Percentiles rank a stretch among this genome's conserved stretches.
These are phyloP conservation scores for Tritrichomonas musculus DNA, from an alignment of 208 protist species.

Conservation along the genomic window DNA sequence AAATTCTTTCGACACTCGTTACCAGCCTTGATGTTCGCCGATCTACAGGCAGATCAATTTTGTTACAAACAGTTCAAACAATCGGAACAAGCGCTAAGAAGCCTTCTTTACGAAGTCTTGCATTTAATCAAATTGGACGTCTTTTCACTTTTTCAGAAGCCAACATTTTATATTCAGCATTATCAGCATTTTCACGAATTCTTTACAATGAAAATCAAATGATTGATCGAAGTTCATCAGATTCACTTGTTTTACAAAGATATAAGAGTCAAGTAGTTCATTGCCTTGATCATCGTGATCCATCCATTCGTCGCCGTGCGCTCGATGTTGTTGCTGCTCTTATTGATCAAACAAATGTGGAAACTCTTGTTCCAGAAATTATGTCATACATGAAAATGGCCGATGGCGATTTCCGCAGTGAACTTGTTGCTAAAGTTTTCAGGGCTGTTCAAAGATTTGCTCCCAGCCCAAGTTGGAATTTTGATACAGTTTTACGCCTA, in stretches of 20 bases:
- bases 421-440: neutral
- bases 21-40: neutral
- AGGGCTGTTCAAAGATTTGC: neutral
- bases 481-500: neutral
- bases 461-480: neutral
- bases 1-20: neutral
- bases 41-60: neutral
- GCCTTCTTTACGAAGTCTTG: neutral
- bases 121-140: neutral
- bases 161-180: neutral
- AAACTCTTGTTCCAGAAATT: neutral
- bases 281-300: neutral
- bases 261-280: neutral
- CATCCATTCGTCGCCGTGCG: neutral
- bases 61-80: neutral
- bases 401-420: neutral
- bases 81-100: neutral
- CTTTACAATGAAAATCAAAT: neutral
- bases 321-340: neutral
- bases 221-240: neutral
- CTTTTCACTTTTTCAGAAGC: neutral
- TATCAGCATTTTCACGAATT: neutral
- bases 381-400: neutral
- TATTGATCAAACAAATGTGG: neutral
- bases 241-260: neutral